Evolutionary conservation across 78 protist species (phyloP), one percentile per base, ranked within the genome.

Genomic region (Isochrysis galbana): DNA sequence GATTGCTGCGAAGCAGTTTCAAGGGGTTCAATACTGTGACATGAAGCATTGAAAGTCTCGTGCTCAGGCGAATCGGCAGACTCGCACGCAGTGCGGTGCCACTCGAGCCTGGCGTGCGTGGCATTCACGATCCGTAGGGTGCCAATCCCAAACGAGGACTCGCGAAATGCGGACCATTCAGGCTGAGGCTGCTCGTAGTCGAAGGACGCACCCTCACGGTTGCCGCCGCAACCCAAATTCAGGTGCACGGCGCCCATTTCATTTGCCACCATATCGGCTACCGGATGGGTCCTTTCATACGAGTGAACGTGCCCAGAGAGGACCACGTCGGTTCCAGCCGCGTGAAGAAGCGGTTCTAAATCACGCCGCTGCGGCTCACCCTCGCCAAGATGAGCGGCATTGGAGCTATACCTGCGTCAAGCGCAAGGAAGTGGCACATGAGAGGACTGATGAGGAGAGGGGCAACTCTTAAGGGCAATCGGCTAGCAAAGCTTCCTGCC

Each of bases 241-340:
- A 88, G 77, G 34, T 88, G 39, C 48, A 39, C 48, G 32, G 91
- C 77, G 32, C 91, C 91, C 77, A 69, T 51, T 32, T 14, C 29
- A 14, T 51, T 51, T 7, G 61, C 29, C 61, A 7, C 29, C 61
- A 7, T 7, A 7, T 51, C 61, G 77, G 5, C 17, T 45, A 48
- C n/a, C 21, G 94, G 94, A 0, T 19, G 87, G 5, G 82, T 84
- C 5, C 94, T 47, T 47, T 92, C 94, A 45, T 83, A 92, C 11
- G 94, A 91, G 78, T 92, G 94, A 1, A 86, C 94, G 78, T 92
- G 94, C 44, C 94, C 94, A 2, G 44, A 17, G 78, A 92, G 91
- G 44, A 92, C 46, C 2, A 92, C 21, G 69, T 92, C 94, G 38
- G 51, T 55, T 42, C 90, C 70, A 10, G 61, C 61, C 61, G 61